Percentiles rank a stretch among this genome's conserved stretches.
These are phyloP conservation scores for Chalciporus chontae DNA, from an alignment of 768 basidiomycete genomes.

Conservation along the genomic window DNA sequence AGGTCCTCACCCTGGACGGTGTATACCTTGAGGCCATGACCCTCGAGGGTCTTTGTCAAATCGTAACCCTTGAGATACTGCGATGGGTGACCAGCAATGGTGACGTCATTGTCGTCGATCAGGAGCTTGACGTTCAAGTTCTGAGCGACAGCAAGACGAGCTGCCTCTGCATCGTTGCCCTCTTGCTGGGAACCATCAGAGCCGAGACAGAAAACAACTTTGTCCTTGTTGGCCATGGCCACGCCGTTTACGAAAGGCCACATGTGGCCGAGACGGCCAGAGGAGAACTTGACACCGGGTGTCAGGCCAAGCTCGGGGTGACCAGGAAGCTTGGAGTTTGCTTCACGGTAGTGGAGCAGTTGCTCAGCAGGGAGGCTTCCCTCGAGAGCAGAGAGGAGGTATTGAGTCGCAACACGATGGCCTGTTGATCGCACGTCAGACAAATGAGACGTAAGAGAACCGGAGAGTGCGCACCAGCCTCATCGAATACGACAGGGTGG, in stretches of 20 bases:
- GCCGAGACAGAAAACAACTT: constrained; percentile 78
- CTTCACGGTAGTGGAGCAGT: constrained; percentile 80
- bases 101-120: constrained; percentile 90
- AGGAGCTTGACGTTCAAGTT: constrained; percentile 79
- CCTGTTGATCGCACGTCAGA: constrained; percentile 39
- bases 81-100: constrained; percentile 89
- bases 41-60: constrained; percentile 65
- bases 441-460: background rate
- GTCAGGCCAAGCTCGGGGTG: constrained; percentile 89
- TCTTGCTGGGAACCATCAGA: constrained; percentile 92
- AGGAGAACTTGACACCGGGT: constrained; percentile 91
- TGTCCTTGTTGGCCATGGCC: constrained; percentile 72
- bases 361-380: constrained; percentile 71
- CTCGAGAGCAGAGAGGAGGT: constrained; percentile 75
- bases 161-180: constrained; percentile 88
- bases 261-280: constrained; percentile 89
- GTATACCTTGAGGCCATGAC: constrained; percentile 79
- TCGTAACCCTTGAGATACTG: constrained; percentile 80
- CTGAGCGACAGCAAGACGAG: constrained; percentile 82
- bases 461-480: constrained; percentile 57
- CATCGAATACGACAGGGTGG: constrained; percentile 72
- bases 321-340: constrained; percentile 82
- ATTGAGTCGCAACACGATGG: constrained; percentile 89
- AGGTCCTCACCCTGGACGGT: constrained; percentile 76
- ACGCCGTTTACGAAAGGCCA: constrained; percentile 89